Base-by-base conservation (phyloP, 345 rosid genomes). In the Streptanthus diversifolius region DNA sequence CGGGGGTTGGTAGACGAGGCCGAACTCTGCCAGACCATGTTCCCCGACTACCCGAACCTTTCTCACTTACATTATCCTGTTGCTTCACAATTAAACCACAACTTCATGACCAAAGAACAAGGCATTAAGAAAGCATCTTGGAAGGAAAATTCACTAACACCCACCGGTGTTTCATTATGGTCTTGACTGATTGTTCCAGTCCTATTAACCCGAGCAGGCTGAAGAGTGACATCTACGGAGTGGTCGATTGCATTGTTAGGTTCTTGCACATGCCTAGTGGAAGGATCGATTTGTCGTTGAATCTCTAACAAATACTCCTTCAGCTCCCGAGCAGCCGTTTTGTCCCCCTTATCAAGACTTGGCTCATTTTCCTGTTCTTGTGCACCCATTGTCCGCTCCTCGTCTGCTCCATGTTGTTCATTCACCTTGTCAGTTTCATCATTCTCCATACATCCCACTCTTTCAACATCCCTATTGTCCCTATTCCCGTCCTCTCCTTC, bases 1-100 rank as follows among this genome's bases (percentile, higher is more conserved):
- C 13, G 0, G 70, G 66, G 53, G 43, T 62, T 44, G 36, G 24
- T 29, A 57, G 68, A 39, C 69, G 72, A 64, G 72, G 80, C 56
- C 68, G 61, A 39, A 57, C 33, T 58, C 80, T 77, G 21, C 72
- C 41, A 37, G 68, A 71, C 72, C 37, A 57, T 55, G 68, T 71
- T 54, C 71, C 71, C 25, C 45, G 44, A 36, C 79, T 63, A 48
- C 11, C 39, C 33, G 63, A 63, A 37, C 40, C 49, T 52, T 69
- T 36, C 65, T 43, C 65, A 69, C 47, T 62, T 33, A 21, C 74
- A 68, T 62, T 54, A n/a, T 56, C 68, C 68, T 70, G 68, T 70
- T 70, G 52, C 8, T 25, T 60, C 33, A 68, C 41, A 54, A 62
- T 25, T 53, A 68, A 69, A 35, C 51, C 65, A 69, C 29, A 53